Conservation (phyloP, 2,329 filamentous ascomycete genomes). For the Diplodia seriata region DNA sequence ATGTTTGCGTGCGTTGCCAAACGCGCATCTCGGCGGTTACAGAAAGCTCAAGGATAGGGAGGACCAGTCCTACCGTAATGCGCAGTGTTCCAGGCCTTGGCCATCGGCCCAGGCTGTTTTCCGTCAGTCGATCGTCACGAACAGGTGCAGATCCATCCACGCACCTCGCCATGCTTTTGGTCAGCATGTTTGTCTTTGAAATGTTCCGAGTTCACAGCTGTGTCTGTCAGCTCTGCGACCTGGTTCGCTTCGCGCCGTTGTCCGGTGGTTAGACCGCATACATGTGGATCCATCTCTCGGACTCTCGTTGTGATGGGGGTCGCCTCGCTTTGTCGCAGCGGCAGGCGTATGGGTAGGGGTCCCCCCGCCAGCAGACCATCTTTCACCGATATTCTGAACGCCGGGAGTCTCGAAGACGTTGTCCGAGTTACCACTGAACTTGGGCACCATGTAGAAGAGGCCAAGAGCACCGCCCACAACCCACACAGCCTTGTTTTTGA, state of each 20-base stretch:
- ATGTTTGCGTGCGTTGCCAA: too few species aligned
- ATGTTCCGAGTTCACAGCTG: constrained; percentile 25
- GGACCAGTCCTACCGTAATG: constrained; percentile 39
- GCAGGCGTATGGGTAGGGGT: constrained; percentile 44
- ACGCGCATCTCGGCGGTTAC: too few species aligned
- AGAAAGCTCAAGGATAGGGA: not conserved
- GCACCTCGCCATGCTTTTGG: constrained; percentile 37
- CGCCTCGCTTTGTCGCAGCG: constrained; percentile 39
- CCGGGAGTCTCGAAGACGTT: constrained; percentile 48
- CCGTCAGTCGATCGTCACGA: not conserved
- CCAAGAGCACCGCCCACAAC: constrained; percentile 38
- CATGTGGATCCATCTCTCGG: constrained; percentile 41
- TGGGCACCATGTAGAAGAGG: constrained; percentile 47
- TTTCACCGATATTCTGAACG: constrained; percentile 46
- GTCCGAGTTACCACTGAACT: constrained; percentile 49
- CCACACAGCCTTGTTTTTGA: constrained; percentile 31
- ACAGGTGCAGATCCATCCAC: not conserved
- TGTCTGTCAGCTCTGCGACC: constrained; percentile 32
- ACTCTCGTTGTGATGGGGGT: constrained; percentile 38
- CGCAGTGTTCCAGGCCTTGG: constrained; percentile 42
- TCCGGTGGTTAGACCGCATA: constrained; percentile 33
- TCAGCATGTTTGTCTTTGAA: constrained; percentile 39
- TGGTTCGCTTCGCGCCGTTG: too few species aligned
- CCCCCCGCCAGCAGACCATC: constrained; percentile 44
- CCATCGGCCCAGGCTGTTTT: constrained; percentile 35